Conservation (phyloP, 345 rosid genomes). For the Psidium friedrichsthalianum region DNA sequence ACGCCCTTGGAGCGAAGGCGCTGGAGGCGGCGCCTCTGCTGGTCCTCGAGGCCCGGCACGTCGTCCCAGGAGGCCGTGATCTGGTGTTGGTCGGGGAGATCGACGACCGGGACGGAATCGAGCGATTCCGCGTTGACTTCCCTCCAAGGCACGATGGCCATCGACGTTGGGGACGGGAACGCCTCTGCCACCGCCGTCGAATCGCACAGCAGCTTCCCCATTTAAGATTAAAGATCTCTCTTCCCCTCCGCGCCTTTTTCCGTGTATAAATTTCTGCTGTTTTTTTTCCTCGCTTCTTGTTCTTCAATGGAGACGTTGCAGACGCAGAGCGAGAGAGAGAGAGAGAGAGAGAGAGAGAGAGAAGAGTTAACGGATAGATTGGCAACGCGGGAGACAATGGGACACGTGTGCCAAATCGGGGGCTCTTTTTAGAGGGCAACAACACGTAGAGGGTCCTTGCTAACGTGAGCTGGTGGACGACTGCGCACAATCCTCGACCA, state of each 20-base stretch:
- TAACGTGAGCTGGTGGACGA: slow-evolving; percentile 18
- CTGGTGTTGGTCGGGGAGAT: slow-evolving; percentile 11
- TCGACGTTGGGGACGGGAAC: slow-evolving; percentile 50
- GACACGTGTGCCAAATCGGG: slow-evolving; percentile 36
- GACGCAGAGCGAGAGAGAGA: not conserved
- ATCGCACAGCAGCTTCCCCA: slow-evolving; percentile 86
- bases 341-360: slow-evolving; percentile 13
- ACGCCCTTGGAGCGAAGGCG: slow-evolving; percentile 75
- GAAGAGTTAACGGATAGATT: slow-evolving; percentile 54
- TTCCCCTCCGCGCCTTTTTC: not conserved
- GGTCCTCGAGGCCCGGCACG: slow-evolving; percentile 83
- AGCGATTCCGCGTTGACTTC: slow-evolving; percentile 27
- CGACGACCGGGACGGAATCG: slow-evolving; percentile 39
- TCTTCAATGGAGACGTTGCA: slow-evolving; percentile 11
- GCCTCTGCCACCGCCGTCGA: slow-evolving; percentile 56
- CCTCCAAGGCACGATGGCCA: slow-evolving; percentile 51
- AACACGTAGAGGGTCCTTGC: not conserved
- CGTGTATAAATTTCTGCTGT: not conserved
- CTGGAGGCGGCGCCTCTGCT: slow-evolving; percentile 64
- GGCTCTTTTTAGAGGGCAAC: not conserved
- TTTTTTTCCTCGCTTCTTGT: not conserved
- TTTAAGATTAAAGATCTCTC: slow-evolving; percentile 1
- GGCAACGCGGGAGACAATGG: slow-evolving; percentile 32
- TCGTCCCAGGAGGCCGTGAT: slow-evolving; percentile 50
- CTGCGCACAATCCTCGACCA: not conserved